These are phyloP conservation scores for Alternaria metachromatica DNA, from an alignment of 2,329 filamentous ascomycete species.

Conservation along the genomic window DNA sequence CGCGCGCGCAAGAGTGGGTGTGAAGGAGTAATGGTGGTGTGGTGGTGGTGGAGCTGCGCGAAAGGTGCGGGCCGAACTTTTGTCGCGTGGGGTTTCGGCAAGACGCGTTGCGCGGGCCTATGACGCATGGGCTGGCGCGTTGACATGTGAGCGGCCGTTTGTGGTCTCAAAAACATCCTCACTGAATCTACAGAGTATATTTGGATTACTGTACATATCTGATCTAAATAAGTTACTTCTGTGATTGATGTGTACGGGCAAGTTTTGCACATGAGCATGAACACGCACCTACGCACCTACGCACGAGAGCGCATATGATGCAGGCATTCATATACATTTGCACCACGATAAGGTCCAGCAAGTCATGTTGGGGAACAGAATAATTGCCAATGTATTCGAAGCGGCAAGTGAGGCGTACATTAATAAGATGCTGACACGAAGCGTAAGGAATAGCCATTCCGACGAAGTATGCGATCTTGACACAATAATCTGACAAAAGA, in stretches of 20 bases:
- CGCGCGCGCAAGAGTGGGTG: not conserved
- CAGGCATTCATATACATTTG: not conserved
- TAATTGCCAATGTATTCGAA: not conserved
- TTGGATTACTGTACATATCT: not conserved
- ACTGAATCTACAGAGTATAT: not conserved
- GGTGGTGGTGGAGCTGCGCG: not conserved
- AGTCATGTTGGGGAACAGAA: not conserved
- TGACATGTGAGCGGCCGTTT: constrained; percentile 1
- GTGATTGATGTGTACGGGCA: not conserved
- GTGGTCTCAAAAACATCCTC: not conserved
- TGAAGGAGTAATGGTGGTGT: not conserved
- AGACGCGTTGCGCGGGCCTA: constrained; percentile 5
- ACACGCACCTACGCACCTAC: not conserved
- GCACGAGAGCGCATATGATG: not conserved
- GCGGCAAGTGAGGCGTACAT: not conserved
- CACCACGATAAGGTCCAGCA: not conserved
- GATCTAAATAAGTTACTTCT: not conserved
- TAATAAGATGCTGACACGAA: not conserved
- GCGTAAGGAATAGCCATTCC: not conserved
- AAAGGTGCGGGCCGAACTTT: constrained; percentile 3
- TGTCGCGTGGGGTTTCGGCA: constrained; percentile 8
- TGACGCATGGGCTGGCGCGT: constrained; percentile 4
- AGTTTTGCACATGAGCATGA: not conserved
- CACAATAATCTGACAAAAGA: not conserved
- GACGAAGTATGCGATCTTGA: not conserved